Evolutionary conservation across 805 yeast genomes (phyloP).

Genomic region (Barnettozyma siamensis): DNA sequence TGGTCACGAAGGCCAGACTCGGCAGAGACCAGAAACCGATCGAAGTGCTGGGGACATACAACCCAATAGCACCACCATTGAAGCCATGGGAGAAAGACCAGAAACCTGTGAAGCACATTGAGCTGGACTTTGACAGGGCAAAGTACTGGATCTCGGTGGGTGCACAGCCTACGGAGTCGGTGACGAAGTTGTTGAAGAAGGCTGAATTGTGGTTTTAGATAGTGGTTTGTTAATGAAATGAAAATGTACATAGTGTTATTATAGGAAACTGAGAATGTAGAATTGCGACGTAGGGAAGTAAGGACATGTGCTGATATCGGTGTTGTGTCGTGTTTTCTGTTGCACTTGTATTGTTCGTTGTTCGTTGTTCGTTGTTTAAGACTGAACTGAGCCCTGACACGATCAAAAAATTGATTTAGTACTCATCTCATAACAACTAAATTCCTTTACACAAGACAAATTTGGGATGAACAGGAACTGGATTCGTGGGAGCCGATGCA

Average conservation of each 20-base stretch:
- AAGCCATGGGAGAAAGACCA: conserved; percentile 53
- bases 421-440: no score
- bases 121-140: conserved; percentile 80
- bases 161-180: conserved; percentile 87
- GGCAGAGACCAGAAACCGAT: conserved; percentile 87
- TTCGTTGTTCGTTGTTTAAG: no score
- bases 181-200: conserved; percentile 67
- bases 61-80: conserved; percentile 72
- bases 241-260: conserved; percentile 3
- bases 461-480: conserved; percentile 18
- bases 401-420: no score
- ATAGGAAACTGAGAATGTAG: not conserved
- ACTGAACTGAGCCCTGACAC: no score
- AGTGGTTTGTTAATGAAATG: not conserved
- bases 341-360: no score
- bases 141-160: conserved; percentile 98
- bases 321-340: not conserved
- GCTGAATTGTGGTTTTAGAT: conserved; percentile 50
- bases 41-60: conserved; percentile 92
- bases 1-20: conserved; percentile 68
- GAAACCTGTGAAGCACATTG: conserved; percentile 68
- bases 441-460: no score
- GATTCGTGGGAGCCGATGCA: conserved; percentile 77
- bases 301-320: not conserved
- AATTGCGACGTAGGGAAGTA: no score